phyloP scores from a whole-genome alignment of 2,329 filamentous ascomycete species.

The Monosporascus sp. region DNA sequence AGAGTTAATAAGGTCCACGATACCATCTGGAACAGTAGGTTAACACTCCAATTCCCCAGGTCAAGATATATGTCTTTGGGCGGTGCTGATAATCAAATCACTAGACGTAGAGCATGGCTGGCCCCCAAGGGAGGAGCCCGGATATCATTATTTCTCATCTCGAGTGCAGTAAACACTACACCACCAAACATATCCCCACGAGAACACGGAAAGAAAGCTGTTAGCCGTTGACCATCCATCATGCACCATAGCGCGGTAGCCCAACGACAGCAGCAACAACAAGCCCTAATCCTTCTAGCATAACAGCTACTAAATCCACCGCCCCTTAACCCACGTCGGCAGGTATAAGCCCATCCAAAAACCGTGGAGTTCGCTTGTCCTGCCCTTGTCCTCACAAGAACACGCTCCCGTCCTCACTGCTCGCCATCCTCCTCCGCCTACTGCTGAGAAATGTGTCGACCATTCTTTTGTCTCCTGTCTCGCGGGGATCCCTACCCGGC shows the following conservation, averaged over 20 bases:
- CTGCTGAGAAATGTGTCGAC: constrained; percentile 50
- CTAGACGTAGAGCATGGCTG: no score
- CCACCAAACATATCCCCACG: no score
- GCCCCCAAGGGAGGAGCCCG: no score
- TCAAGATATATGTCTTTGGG: no score
- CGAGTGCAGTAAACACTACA: no score
- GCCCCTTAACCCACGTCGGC: not conserved
- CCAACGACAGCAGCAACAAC: not conserved
- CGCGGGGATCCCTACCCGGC: constrained; percentile 20
- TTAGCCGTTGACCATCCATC: no score
- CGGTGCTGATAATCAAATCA: no score
- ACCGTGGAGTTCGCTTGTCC: not conserved
- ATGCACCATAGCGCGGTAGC: not conserved
- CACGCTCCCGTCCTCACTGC: constrained; percentile 30
- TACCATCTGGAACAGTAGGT: no score
- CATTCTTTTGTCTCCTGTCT: constrained; percentile 44
- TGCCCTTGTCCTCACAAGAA: constrained; percentile 22
- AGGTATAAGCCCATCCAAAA: not conserved
- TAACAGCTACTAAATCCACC: not conserved
- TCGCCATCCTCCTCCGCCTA: constrained; percentile 37
- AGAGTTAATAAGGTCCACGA: no score
- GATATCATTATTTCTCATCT: no score
- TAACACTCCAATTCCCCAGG: no score
- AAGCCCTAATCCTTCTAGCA: not conserved
- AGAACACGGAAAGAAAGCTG: no score